Evolutionary conservation across 306 rosid genomes (phyloP), one percentile per base, ranked within the genome.

Genomic region (Oemleria cerasiformis): DNA sequence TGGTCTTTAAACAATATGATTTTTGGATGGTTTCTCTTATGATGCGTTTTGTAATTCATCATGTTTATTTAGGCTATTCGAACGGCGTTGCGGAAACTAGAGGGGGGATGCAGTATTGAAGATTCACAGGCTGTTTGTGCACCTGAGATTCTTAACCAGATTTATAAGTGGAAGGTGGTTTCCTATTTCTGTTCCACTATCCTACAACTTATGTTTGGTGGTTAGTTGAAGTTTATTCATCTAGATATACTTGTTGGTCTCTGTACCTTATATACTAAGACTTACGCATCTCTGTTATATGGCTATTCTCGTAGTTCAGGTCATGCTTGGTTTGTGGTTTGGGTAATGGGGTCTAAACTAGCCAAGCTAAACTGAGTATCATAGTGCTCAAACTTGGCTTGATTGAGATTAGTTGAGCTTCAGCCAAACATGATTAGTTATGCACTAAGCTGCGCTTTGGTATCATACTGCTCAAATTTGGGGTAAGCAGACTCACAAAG

Each of bases 121-220:
- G 90, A 91, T 74, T 92, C 88, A 59, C 79, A 82, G 84, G 91
- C 92, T 72, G 90, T 91, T 72, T 94, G 99, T 73, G 85, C 80
- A 43, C 91, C 85, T 14, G 95, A 87, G 49, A 77, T 87, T 76
- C 77, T 94, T 73, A 74, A 51, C 48, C 95, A 77, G 79, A 75
- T 94, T 74, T 89, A 72, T 77, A 89, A 75, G 83, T 94, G 99
- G 99, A 91, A 79, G 99, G 99, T 94, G 76, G 67, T 61, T 19
- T 9, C 20, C 71, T 71, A 20, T 79, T 72, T 77, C 68, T 59
- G 25, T 44, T 61, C 36, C 16, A 59, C 55, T 56, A 56, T 65
- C 67, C 59, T 21, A 41, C 41, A 70, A 41, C 19, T 67, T 40
- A 68, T 43, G 41, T 45, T 48, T 53, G 16, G 42, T 76, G 60